phyloP scores from a whole-genome alignment of 768 basidiomycete genomes.

The Boletus sp. region DNA sequence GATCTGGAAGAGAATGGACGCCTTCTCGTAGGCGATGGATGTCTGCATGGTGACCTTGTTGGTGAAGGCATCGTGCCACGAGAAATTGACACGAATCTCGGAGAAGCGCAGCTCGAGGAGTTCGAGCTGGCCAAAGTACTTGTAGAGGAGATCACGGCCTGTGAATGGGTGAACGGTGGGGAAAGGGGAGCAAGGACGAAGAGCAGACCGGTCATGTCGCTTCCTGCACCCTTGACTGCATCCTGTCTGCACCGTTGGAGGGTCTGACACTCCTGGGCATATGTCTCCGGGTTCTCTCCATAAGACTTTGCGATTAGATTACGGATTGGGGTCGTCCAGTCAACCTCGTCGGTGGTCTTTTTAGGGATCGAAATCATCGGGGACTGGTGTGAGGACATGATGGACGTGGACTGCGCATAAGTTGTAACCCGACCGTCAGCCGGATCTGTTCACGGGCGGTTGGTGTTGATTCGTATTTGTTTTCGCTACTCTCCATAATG shows the following conservation, averaged over 20 bases:
- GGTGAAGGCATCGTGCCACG: constrained; percentile 97
- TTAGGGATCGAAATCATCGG: constrained; percentile 90
- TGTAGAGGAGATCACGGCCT: constrained; percentile 94
- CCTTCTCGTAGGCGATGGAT: constrained; percentile 97
- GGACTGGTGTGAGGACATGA: constrained; percentile 75
- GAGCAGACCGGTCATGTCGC: constrained; percentile 82
- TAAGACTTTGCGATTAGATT: constrained; percentile 87
- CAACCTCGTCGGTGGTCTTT: constrained; percentile 95
- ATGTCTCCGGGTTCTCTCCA: constrained; percentile 89
- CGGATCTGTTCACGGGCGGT: background rate
- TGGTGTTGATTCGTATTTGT: constrained; percentile 23
- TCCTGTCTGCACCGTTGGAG: constrained; percentile 93
- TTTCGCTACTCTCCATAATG: constrained; percentile 25
- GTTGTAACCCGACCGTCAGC: no score
- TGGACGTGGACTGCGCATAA: background rate
- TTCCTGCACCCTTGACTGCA: constrained; percentile 93
- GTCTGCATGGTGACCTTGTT: constrained; percentile 91
- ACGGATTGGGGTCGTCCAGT: constrained; percentile 89
- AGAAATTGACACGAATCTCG: constrained; percentile 93
- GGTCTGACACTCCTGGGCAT: constrained; percentile 75
- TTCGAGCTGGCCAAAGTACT: constrained; percentile 99
- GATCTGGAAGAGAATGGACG: constrained; percentile 94
- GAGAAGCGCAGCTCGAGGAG: constrained; percentile 95
- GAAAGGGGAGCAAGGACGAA: background rate
- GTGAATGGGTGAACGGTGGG: constrained; percentile 2